Evolutionary conservation across 2,329 filamentous ascomycete genomes (phyloP).

Genomic region (Ophiostoma perfectum): DNA sequence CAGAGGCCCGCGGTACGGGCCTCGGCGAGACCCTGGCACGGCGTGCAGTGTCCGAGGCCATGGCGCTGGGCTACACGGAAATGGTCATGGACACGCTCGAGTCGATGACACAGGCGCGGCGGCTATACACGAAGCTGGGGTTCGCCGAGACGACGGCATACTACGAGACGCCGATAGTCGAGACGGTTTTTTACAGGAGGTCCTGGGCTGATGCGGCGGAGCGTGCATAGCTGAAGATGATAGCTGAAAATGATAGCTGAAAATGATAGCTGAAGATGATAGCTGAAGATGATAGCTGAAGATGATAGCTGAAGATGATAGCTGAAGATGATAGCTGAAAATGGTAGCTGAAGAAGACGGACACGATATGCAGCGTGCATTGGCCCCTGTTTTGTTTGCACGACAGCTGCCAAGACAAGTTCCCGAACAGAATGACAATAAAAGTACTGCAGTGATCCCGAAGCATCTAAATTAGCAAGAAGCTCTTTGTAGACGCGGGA

Average conservation of each 20-base stretch:
- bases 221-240: not conserved
- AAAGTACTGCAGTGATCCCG: not conserved
- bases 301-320: no score
- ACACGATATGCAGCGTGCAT: not conserved
- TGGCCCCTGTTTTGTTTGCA: not conserved
- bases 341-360: no score
- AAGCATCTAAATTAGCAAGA: no score
- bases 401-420: not conserved
- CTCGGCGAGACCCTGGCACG: constrained; percentile 21
- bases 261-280: no score
- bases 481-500: not conserved
- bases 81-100: constrained; percentile 25
- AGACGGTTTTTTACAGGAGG: constrained; percentile 21
- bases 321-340: no score
- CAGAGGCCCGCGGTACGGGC: constrained; percentile 23
- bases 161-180: constrained; percentile 24
- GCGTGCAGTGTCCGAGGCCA: constrained; percentile 15
- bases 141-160: constrained; percentile 32
- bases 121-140: constrained; percentile 44
- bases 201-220: no score
- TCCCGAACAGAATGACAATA: no score
- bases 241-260: no score
- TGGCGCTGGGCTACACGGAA: constrained; percentile 18
- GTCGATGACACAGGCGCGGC: constrained; percentile 33
- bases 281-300: no score